These are phyloP conservation scores for Colletotrichum noveboracense DNA, from an alignment of 2,329 filamentous ascomycete genomes.

Conservation along the genomic window DNA sequence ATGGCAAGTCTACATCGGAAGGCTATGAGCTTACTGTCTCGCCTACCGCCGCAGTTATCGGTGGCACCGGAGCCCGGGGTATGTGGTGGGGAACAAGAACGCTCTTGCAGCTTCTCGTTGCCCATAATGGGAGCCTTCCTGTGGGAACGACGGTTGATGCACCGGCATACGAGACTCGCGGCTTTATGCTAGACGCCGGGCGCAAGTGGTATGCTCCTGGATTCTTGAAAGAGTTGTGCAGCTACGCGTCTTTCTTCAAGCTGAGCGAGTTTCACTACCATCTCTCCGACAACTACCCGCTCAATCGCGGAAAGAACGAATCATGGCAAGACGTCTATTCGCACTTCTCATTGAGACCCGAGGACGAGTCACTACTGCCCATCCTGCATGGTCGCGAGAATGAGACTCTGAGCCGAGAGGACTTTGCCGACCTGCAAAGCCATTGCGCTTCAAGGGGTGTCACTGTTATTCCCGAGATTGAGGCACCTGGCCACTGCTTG, in stretches of 20 bases:
- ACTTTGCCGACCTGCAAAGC: slow-evolving; percentile 53
- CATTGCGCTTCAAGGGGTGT: slow-evolving; percentile 56
- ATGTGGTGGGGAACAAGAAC: slow-evolving; percentile 54
- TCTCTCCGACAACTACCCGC: slow-evolving; percentile 52
- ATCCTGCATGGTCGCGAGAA: slow-evolving; percentile 28
- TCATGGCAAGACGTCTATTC: slow-evolving; percentile 51
- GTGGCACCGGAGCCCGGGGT: slow-evolving; percentile 46
- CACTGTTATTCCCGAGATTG: slow-evolving; percentile 60
- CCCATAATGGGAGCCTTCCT: slow-evolving; percentile 31
- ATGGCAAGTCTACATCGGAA: slow-evolving; percentile 51
- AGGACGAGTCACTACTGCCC: slow-evolving; percentile 24
- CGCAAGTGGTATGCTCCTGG: slow-evolving; percentile 27
- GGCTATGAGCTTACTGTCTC: slow-evolving; percentile 51
- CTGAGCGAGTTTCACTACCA: slow-evolving; percentile 55
- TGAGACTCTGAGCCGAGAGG: slow-evolving; percentile 27
- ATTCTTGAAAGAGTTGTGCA: slow-evolving; percentile 48
- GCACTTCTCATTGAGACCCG: slow-evolving; percentile 44
- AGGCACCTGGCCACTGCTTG: slow-evolving; percentile 58
- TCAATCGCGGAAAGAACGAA: slow-evolving; percentile 50
- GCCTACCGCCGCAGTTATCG: slow-evolving; percentile 36
- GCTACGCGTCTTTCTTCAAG: slow-evolving; percentile 51
- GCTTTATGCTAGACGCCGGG: slow-evolving; percentile 41
- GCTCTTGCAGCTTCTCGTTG: slow-evolving; percentile 43
- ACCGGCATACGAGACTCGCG: slow-evolving; percentile 48
- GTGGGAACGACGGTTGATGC: slow-evolving; percentile 37